A percentile compares a stretch with the other conserved stretches of the same genome.
Evolutionary conservation across 2,329 filamentous ascomycete genomes (phyloP).

Genomic region (Dryadomyces sulphureus): DNA sequence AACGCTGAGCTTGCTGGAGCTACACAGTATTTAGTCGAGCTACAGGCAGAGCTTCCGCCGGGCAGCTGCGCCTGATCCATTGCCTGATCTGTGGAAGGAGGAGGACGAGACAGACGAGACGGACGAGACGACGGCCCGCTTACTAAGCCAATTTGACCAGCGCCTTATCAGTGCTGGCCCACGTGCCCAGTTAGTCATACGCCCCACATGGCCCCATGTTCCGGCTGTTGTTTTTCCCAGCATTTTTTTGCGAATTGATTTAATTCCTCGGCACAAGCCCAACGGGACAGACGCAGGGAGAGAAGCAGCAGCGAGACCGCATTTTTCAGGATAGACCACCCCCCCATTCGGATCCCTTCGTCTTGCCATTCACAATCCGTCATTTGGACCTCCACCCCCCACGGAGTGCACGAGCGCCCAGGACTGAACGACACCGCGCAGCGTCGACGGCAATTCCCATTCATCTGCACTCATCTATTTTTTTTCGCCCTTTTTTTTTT

Average conservation of each 20-base stretch:
- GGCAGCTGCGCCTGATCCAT: too few species aligned
- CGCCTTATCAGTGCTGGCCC: neutral
- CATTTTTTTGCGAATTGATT: neutral
- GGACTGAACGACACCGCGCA: neutral
- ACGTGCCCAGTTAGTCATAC: constrained; percentile 2
- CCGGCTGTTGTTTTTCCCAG: neutral
- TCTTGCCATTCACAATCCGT: constrained; percentile 1
- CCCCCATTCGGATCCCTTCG: neutral
- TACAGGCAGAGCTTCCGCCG: too few species aligned
- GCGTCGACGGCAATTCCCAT: neutral
- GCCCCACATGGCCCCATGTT: too few species aligned
- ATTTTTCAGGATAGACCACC: neutral
- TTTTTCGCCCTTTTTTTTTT: neutral
- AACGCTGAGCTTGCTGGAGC: too few species aligned
- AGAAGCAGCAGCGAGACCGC: constrained; percentile 1
- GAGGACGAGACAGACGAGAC: too few species aligned
- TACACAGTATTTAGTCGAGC: too few species aligned
- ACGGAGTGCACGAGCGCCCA: neutral
- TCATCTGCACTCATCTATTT: neutral
- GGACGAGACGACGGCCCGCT: too few species aligned
- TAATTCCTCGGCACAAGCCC: neutral
- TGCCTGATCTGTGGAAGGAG: too few species aligned
- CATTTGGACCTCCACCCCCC: constrained; percentile 1
- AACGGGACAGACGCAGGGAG: too few species aligned
- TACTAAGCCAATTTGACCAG: neutral